Conservation (phyloP, 192 early-diverging fungal genomes). For the Neocallimastix lanati region DNA sequence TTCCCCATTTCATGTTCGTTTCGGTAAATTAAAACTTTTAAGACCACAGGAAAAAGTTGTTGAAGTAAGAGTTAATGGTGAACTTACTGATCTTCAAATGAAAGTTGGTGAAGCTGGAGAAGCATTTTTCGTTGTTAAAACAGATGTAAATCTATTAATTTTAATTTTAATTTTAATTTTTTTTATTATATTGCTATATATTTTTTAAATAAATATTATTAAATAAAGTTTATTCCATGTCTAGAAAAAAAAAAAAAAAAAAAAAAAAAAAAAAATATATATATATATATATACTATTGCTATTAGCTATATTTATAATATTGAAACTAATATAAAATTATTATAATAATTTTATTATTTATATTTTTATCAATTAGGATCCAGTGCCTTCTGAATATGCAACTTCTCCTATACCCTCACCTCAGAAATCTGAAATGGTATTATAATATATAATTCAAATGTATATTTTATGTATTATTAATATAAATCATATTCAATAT, state of each 20-base stretch:
- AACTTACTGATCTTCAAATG: slow-evolving; percentile 63
- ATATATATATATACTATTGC: no score
- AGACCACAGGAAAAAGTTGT: slow-evolving; percentile 84
- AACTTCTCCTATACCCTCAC: slow-evolving; percentile 50
- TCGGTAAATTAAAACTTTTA: slow-evolving; percentile 84
- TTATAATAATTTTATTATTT: no score
- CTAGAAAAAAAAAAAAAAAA: no score
- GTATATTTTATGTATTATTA: no score
- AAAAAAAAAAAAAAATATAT: no score
- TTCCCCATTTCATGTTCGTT: slow-evolving; percentile 96
- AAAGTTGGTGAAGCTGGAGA: slow-evolving; percentile 95
- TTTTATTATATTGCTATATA: neutral
- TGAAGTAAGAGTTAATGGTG: slow-evolving; percentile 68
- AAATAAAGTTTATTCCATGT: no score
- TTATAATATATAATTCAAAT: no score
- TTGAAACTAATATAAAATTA: no score
- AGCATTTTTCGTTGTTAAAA: slow-evolving; percentile 92
- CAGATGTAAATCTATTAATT: slow-evolving; percentile 22
- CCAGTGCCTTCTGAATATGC: slow-evolving; percentile 79
- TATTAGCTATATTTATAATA: no score
- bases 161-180: neutral
- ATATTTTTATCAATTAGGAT: slow-evolving; percentile 11
- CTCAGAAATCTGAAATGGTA: neutral
- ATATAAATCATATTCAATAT: no score
- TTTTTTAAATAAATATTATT: no score